Base-by-base conservation (phyloP, 2,329 filamentous ascomycete genomes). In the Lasiodiplodia theobromae region DNA sequence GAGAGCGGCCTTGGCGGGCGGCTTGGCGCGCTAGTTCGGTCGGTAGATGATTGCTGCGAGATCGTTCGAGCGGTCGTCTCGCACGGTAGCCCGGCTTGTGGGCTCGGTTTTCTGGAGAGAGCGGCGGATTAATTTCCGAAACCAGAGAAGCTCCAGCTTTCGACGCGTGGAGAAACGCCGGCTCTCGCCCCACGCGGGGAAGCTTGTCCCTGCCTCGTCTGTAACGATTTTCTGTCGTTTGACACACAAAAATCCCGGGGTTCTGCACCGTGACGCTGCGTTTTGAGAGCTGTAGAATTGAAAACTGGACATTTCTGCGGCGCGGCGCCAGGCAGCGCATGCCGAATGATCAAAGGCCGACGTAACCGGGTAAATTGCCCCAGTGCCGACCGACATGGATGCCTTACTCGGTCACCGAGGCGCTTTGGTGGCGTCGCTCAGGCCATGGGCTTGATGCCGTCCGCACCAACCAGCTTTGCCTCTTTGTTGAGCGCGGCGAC, bases 401-500 rank as follows among this genome's bases (percentile, higher is more conserved):
- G 54, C 31, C 53, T 37, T 25, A 25, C n/a, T 25, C 10, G 21
- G 23, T 11, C 18, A 21, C 21, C 21, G 49, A 51, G 49, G 34
- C 11, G 54, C 6, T 21, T 38, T 23, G 44, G 60, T 64, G 60
- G 44, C 60, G 60, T 38, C 47, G 60, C 67, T 69, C 67, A 69
- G 60, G 40, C 60, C 62, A 69, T 58, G 23, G 53, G 23, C 38
- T 34, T 69, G 63, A 18, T 68, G 69, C 40, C 73, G 69, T 72
- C 72, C 63, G 71, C 75, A 62, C 82, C 82, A 12, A 83, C 83
- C 69, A 72, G 76, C 69, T 80, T 77, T 28, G 85, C 85, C 75
- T 87, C 85, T 31, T 75, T 73, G 71, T 87, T 86, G 72, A 87
- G 73, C n/a, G 78, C 79, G 38, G 80, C 76, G 66, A 87, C 79